Evolutionary conservation across 345 rosid species (phyloP).

Genomic region (Xanthoceras sorbifolium): DNA sequence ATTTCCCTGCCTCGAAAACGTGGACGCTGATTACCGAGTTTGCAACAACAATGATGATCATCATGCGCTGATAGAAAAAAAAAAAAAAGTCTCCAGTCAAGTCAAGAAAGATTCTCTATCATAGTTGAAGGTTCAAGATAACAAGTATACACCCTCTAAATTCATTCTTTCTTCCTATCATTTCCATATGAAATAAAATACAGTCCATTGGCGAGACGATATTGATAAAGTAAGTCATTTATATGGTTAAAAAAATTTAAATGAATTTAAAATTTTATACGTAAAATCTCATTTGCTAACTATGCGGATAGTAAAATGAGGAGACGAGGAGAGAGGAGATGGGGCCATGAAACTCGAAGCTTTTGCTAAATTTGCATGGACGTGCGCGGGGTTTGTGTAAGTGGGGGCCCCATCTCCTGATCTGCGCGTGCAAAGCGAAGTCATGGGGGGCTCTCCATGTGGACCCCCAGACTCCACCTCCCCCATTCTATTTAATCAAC

Average conservation of each 20-base stretch:
- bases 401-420: conserved; percentile 51
- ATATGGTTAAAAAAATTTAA: too few species aligned
- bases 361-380: conserved; percentile 51
- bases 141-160: conserved; percentile 20
- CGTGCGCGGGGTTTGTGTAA: conserved; percentile 32
- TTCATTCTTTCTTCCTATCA: too few species aligned
- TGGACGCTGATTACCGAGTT: conserved; percentile 24
- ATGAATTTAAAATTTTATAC: too few species aligned
- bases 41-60: conserved; percentile 16
- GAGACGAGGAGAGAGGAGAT: background rate
- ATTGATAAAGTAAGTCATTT: too few species aligned
- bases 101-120: background rate
- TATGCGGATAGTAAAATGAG: too few species aligned
- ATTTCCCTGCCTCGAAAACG: background rate
- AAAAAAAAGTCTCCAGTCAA: background rate
- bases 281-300: too few species aligned
- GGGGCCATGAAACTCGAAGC: conserved; percentile 23
- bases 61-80: conserved; percentile 11
- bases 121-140: conserved; percentile 11
- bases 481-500: background rate
- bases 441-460: conserved; percentile 45
- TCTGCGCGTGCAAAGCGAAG: conserved; percentile 69
- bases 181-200: too few species aligned
- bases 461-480: conserved; percentile 25
- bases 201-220: too few species aligned